These are phyloP conservation scores for Litsea cubeba DNA, from an alignment of 164 flowering plant genomes.

Conservation along the genomic window DNA sequence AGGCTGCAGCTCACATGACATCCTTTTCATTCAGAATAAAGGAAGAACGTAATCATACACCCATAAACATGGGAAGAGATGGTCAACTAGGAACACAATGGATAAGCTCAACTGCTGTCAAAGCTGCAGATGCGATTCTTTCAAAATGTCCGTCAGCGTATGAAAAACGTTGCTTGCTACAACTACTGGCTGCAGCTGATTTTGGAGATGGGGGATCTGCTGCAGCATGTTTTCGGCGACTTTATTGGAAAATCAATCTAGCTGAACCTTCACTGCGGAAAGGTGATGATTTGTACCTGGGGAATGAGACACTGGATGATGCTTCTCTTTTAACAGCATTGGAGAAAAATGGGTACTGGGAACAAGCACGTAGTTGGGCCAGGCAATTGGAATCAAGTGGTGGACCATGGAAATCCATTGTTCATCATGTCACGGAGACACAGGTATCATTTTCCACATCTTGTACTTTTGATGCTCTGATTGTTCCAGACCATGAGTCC, in stretches of 20 bases:
- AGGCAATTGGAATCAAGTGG: conserved; percentile 85
- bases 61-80: conserved; percentile 41
- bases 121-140: conserved; percentile 89
- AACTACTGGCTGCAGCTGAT: conserved; percentile 89
- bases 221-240: conserved; percentile 56
- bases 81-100: conserved; percentile 53
- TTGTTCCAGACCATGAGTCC: neutral
- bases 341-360: conserved; percentile 86
- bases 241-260: conserved; percentile 81
- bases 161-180: conserved; percentile 82
- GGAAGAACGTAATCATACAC: conserved; percentile 56
- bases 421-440: conserved; percentile 90
- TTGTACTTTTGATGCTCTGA: neutral
- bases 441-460: conserved; percentile 47
- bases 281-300: conserved; percentile 66
- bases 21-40: conserved; percentile 80
- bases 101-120: conserved; percentile 78
- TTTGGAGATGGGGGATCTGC: conserved; percentile 96
- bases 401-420: conserved; percentile 71
- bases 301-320: conserved; percentile 75
- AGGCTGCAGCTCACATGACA: conserved; percentile 90
- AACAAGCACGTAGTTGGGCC: conserved; percentile 97
- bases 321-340: conserved; percentile 71
- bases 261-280: conserved; percentile 81
- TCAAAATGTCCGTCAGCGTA: conserved; percentile 90